Percentiles rank a stretch among this genome's conserved stretches.
Evolutionary conservation across 2,329 filamentous ascomycete genomes (phyloP).

Genomic region (Diplodia corticola): DNA sequence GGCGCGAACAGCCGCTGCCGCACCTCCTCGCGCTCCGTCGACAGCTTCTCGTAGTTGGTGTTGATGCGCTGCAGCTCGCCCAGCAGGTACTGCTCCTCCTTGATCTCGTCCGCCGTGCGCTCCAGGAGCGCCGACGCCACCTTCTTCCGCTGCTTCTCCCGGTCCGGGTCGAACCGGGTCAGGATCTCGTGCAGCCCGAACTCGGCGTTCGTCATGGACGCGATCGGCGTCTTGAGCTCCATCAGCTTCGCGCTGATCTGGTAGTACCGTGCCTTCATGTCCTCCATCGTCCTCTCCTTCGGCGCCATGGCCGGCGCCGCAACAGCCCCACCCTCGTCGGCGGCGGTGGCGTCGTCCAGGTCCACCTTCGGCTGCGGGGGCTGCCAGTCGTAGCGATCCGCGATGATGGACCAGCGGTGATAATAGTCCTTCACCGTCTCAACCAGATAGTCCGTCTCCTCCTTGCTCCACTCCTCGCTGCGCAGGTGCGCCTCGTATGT

Average conservation of each 20-base stretch:
- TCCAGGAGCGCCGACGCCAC: constrained; percentile 79
- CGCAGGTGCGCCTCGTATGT: constrained; percentile 77
- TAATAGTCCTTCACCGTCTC: constrained; percentile 74
- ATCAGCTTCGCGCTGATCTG: constrained; percentile 64
- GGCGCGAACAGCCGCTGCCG: constrained; percentile 87
- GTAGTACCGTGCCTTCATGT: constrained; percentile 90
- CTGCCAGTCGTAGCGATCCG: constrained; percentile 85
- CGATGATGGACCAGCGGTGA: constrained; percentile 86
- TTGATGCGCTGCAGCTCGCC: constrained; percentile 91
- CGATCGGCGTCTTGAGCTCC: constrained; percentile 42
- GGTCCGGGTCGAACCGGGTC: constrained; percentile 77
- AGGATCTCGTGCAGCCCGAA: constrained; percentile 82
- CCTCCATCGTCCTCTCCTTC: constrained; percentile 75
- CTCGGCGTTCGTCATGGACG: constrained; percentile 77
- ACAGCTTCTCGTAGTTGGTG: constrained; percentile 79
- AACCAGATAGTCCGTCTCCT: constrained; percentile 92
- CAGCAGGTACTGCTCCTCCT: constrained; percentile 86
- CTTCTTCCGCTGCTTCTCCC: constrained; percentile 79
- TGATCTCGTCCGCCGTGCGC: constrained; percentile 80
- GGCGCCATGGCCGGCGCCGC: constrained; percentile 38
- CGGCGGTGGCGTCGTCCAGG: neutral
- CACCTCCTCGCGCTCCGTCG: constrained; percentile 83
- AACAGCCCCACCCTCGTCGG: constrained; percentile 25
- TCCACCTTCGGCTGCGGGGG: constrained; percentile 28
- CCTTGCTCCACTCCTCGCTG: constrained; percentile 79